Evolutionary conservation across 1,284 basidiomycete genomes (phyloP), one percentile per base, ranked within the genome.

Genomic region (Puccinia triticina): DNA sequence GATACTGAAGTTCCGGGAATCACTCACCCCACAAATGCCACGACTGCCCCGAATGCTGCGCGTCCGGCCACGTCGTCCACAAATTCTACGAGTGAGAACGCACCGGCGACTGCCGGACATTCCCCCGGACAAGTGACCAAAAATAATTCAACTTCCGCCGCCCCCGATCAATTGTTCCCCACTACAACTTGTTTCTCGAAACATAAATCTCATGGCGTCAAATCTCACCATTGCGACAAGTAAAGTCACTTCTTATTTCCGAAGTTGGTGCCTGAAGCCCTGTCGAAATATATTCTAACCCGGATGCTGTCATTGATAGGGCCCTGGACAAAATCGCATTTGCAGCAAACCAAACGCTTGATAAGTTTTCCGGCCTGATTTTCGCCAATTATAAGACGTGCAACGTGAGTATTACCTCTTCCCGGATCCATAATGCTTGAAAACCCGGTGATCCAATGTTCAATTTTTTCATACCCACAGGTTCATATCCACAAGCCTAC

Each of bases 291-390:
- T 26, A 12, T 0, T 40, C 37, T 66, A 7, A 50, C 16, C 2
- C 48, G 14, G 18, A 8, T 50, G 48, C 16, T 50, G 8, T 23
- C 43, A 12, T n/a, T 14, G 18, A 3, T 16, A 66, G 64, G 64
- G 64, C 64, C 34, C 23, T 66, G 34, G 37, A 66, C 21, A 66
- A 66, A 40, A 21, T 66, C 32, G 64, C 32, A 23, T 66, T 66
- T 66, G 64, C 64, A 40, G 34, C 34, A 43, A 66, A 66, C 23
- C 64, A 66, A 43, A 66, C 64, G 37, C 64, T 66, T n/a, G 64
- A 66, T 23, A 66, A 66, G 12, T 66, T 66, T 32, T 66, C 64
- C 8, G 23, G 34, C 43, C 37, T 66, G 34, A 26, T 66, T n/a
- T 66, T 66, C 21, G 64, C 64, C 2, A 66, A 40, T 32, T 66